phyloP scores from a whole-genome alignment of 768 basidiomycete species.

The Vararia minispora region DNA sequence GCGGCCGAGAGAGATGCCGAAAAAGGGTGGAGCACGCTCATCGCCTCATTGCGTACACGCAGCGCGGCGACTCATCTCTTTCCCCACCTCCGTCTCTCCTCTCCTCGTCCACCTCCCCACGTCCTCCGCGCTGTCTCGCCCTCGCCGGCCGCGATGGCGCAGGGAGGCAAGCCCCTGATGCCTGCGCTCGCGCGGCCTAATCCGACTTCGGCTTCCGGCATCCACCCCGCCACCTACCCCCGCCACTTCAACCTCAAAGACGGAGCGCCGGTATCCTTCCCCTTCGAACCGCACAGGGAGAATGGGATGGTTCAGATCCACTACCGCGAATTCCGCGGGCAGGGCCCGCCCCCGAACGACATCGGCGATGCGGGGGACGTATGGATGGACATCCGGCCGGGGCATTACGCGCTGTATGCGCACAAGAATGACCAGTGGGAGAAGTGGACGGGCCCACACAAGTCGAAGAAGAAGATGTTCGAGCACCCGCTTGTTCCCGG shows the following conservation, averaged over 20 bases:
- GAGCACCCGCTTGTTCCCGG: conserved; percentile 14
- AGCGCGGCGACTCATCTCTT: too few species aligned
- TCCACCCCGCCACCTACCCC: conserved; percentile 10
- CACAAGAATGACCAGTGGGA: conserved; percentile 11
- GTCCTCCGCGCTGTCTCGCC: too few species aligned
- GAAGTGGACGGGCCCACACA: conserved; percentile 15
- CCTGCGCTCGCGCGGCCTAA: conserved; percentile 14
- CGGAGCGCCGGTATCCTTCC: conserved; percentile 11
- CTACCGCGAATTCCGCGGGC: conserved; percentile 19
- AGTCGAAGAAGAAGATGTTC: conserved; percentile 16
- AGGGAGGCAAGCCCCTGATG: conserved; percentile 10
- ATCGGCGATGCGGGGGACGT: conserved; percentile 18
- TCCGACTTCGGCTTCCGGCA: conserved; percentile 10
- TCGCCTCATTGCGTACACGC: too few species aligned
- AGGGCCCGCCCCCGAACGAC: conserved; percentile 16
- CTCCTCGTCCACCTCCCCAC: too few species aligned
- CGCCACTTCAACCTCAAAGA: conserved; percentile 15
- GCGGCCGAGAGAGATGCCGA: too few species aligned
- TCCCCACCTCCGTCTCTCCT: too few species aligned
- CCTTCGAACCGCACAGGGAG: conserved; percentile 13
- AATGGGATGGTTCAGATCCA: conserved; percentile 16
- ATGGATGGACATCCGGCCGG: conserved; percentile 15
- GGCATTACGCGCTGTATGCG: conserved; percentile 13
- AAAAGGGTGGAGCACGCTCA: too few species aligned
- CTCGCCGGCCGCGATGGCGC: conserved; percentile 7